These are phyloP conservation scores for Nakazawaea sp. DNA, from an alignment of 805 yeast species.

Conservation along the genomic window DNA sequence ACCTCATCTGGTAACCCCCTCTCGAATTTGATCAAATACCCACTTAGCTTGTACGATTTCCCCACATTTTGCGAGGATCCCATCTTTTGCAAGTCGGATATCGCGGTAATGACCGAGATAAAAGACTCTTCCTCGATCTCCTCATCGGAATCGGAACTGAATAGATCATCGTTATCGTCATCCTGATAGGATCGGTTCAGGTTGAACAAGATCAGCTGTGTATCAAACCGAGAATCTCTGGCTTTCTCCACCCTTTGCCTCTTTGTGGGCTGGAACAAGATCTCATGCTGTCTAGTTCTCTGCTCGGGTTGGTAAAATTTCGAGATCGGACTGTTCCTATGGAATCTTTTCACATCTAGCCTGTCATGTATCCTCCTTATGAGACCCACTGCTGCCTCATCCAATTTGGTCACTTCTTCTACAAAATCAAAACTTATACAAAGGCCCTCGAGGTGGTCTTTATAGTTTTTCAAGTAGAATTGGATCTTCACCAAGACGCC, in stretches of 20 bases:
- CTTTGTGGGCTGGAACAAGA: neutral
- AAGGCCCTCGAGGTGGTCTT: slow-evolving; percentile 5
- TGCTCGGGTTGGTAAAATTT: neutral
- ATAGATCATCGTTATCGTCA: slow-evolving; percentile 2
- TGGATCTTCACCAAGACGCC: slow-evolving; percentile 1
- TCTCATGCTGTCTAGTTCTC: neutral
- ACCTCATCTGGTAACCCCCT: slow-evolving; percentile 3
- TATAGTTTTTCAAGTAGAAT: slow-evolving; percentile 6
- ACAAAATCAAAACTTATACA: slow-evolving; percentile 4
- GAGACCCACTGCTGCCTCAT: neutral
- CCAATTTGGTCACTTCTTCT: neutral
- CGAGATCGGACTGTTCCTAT: neutral
- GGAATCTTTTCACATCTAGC: neutral
- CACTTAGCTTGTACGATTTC: slow-evolving; percentile 1
- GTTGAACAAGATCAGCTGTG: slow-evolving; percentile 5
- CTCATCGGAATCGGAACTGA: neutral
- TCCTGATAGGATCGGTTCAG: neutral
- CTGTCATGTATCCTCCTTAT: neutral
- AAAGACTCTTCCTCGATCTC: slow-evolving; percentile 3
- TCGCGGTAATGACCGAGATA: slow-evolving; percentile 3
- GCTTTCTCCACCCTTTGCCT: neutral
- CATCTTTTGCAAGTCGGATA: neutral
- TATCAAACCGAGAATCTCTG: neutral
- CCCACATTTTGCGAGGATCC: neutral
- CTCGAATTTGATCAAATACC: slow-evolving; percentile 5